Base-by-base conservation (phyloP, 169 alveolate genomes). In the Ichthyophthirius multifiliis region DNA sequence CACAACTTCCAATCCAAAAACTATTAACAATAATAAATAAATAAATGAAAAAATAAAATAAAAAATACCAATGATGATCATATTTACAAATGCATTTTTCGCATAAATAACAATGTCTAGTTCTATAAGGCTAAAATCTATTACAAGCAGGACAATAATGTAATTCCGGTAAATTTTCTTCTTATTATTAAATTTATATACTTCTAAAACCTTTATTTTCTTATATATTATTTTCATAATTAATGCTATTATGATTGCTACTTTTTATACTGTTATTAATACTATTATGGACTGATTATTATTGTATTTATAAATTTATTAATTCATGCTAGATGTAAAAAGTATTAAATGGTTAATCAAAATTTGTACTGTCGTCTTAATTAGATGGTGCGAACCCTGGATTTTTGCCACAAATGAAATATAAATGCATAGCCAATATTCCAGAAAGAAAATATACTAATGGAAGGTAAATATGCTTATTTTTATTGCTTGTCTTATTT, bases 71-170 rank as follows among this genome's bases (percentile, higher is more conserved):
- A 20, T 64, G 95, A 80, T 90, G 95, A 64, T 90, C 95, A 63
- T 47, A 90, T 74, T 85, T 87, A 48, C 86, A 71, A 1, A 87
- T 87, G 46, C 95, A 90, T 83, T 31, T 65, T 5, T 83, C 88
- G 65, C 95, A 90, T 55, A 48, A 71, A 67, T 85, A 83, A 65
- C 95, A 90, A 67, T 90, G 95, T 43, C 83, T 88, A n/a, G 92
- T 74, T 55, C 95, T 83, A 45, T 78, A 83, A n/a, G 93, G 92
- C 16, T 75, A 44, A 27, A 73, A 74, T 41, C 85, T 39, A 23
- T 83, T 65, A 41, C 95, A 67, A 18, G 20, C 41, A 20, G 43
- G 77, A 20, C 77, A 67, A 67, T 37, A 67, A 30, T 37, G 41
- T n/a, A 55, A 39, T n/a, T 20, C 2, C 12, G 71, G 43, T 27